A percentile compares a stretch with the other conserved stretches of the same genome.
Evolutionary conservation across 805 yeast genomes (phyloP).

Genomic region (Candida germanica): DNA sequence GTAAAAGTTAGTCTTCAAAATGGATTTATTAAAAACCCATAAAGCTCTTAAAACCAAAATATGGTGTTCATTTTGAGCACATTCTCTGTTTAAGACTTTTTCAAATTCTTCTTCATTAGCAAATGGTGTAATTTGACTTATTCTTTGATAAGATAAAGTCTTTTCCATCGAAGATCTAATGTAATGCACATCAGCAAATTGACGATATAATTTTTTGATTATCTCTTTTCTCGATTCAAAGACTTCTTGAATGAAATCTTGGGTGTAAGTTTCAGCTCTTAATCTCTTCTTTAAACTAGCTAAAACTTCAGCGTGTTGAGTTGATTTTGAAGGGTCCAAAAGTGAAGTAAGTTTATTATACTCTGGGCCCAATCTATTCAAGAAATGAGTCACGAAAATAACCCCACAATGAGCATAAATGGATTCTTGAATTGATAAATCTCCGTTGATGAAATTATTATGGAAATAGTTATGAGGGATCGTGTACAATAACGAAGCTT

Average conservation of each 20-base stretch:
- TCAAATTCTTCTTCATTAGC: slow-evolving; percentile 74
- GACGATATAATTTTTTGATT: slow-evolving; percentile 79
- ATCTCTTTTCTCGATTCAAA: slow-evolving; percentile 68
- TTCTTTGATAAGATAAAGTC: slow-evolving; percentile 84
- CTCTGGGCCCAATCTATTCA: slow-evolving; percentile 91
- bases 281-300: slow-evolving; percentile 80
- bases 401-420: slow-evolving; percentile 93
- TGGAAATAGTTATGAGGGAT: slow-evolving; percentile 85
- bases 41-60: slow-evolving; percentile 78
- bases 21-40: slow-evolving; percentile 77
- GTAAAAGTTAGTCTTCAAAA: slow-evolving; percentile 91
- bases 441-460: slow-evolving; percentile 65
- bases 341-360: slow-evolving; percentile 66
- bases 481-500: slow-evolving; percentile 88
- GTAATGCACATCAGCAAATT: slow-evolving; percentile 89
- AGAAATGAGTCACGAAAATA: slow-evolving; percentile 88
- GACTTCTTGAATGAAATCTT: slow-evolving; percentile 74
- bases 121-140: slow-evolving; percentile 73
- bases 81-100: slow-evolving; percentile 58
- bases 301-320: slow-evolving; percentile 72
- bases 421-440: slow-evolving; percentile 88
- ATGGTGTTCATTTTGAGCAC: slow-evolving; percentile 79
- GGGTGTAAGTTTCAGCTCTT: slow-evolving; percentile 90
- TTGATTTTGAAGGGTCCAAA: slow-evolving; percentile 58
- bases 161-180: slow-evolving; percentile 65